These are phyloP conservation scores for Aspergillus sp. DNA, from an alignment of 2,329 filamentous ascomycete species.

Conservation along the genomic window DNA sequence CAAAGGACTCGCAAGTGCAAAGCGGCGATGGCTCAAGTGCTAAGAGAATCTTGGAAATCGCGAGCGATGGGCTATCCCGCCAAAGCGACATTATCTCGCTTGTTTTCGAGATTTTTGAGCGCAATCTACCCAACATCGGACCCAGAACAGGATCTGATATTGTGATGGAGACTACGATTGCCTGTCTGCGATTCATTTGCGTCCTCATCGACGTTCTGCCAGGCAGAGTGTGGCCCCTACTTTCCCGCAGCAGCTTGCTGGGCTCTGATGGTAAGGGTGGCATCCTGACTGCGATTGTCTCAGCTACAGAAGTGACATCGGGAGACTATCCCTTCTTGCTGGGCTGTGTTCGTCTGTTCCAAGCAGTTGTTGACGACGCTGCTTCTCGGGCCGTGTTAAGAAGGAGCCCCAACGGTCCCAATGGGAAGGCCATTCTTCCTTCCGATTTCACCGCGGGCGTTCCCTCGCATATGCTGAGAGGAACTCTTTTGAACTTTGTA, in stretches of 20 bases:
- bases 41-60: slow-evolving; percentile 51
- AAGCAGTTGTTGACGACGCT: slow-evolving; percentile 73
- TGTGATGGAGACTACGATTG: slow-evolving; percentile 66
- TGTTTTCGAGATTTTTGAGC: slow-evolving; percentile 82
- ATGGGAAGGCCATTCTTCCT: slow-evolving; percentile 33
- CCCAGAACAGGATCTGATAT: slow-evolving; percentile 65
- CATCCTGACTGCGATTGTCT: slow-evolving; percentile 74
- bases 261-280: slow-evolving; percentile 75
- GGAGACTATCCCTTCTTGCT: slow-evolving; percentile 77
- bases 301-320: slow-evolving; percentile 76
- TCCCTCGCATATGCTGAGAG: slow-evolving; percentile 74
- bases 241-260: slow-evolving; percentile 78
- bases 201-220: slow-evolving; percentile 72
- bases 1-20: slow-evolving; percentile 28
- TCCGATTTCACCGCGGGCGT: slow-evolving; percentile 66
- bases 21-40: slow-evolving; percentile 41
- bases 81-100: slow-evolving; percentile 73
- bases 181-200: slow-evolving; percentile 79
- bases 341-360: slow-evolving; percentile 72
- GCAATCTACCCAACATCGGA: slow-evolving; percentile 54
- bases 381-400: slow-evolving; percentile 56
- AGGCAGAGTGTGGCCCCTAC: slow-evolving; percentile 84
- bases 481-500: slow-evolving; percentile 71
- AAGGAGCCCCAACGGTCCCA: slow-evolving; percentile 37
- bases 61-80: slow-evolving; percentile 51